Base-by-base conservation (phyloP, 768 basidiomycete genomes). In the Boletellus sp. region DNA sequence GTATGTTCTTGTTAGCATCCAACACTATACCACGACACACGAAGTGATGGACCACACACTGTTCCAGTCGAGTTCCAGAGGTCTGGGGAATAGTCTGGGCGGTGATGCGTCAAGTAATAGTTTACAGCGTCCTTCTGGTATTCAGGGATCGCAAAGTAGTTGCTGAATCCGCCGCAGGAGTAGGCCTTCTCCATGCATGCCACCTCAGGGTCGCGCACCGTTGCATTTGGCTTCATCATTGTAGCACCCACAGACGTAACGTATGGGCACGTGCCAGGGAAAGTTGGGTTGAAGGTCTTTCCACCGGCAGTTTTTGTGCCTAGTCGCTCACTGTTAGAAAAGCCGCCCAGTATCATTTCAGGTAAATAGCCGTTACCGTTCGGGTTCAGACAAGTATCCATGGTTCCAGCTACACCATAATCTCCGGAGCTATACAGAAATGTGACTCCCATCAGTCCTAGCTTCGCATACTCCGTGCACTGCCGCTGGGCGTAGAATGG, bases 181-280 rank as follows among this genome's bases (percentile, higher is more conserved):
- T 61, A 65, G 31, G 62, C 66, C 1, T 53, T 52, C 33, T 64
- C 54, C 44, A 63, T 59, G 26, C 69, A 70, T 24, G 65, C 69
- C 33, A 47, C 51, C 48, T 70, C 70, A 15, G 47, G 51, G 0
- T 64, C 58, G 6, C 45, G 54, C 17, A 66, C 66, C 11, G 64
- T 68, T 2, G 59, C 64, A 3, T 69, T 64, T 19, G 71, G 70
- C 8, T 19, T 20, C 23, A 77, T 58, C 59, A 73, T 73, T 2
- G 79, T 79, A 9, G 74, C 78, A 20, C 79, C 77, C 15, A 79
- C 67, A 3, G 72, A 64, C 2, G 77, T 77, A 23, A 78, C 58
- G 48, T 65, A 78, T 19, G 77, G 73, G 45, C 77, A 78, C 4
- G 68, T 66, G 17, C 54, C 67, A 1, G 76, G 77, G 68, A 76